Evolutionary conservation across 1,284 basidiomycete species (phyloP).

Genomic region (Cryptococcus maquisensis): DNA sequence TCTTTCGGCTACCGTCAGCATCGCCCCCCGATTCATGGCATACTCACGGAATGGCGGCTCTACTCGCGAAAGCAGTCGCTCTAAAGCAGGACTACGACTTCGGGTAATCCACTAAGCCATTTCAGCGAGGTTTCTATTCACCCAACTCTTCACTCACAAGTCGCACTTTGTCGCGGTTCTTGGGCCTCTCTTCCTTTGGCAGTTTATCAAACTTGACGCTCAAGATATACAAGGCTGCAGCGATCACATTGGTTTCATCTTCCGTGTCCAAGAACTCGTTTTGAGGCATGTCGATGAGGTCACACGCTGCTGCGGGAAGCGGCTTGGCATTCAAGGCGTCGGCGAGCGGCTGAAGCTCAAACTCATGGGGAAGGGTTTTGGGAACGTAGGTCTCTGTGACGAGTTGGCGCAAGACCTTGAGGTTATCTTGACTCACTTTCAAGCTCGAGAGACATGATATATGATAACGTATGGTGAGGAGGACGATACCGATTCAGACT

Average conservation of each 20-base stretch:
- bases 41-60: slow-evolving; percentile 40
- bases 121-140: background rate
- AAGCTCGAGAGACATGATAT: too few species aligned
- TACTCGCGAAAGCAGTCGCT: slow-evolving; percentile 19
- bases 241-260: slow-evolving; percentile 34
- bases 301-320: slow-evolving; percentile 20
- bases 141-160: slow-evolving; percentile 19
- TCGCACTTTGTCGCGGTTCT: slow-evolving; percentile 18
- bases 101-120: slow-evolving; percentile 27
- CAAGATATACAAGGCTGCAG: slow-evolving; percentile 26
- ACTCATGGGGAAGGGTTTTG: slow-evolving; percentile 22
- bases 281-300: slow-evolving; percentile 28
- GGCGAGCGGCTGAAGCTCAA: slow-evolving; percentile 20
- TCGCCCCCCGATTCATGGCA: background rate
- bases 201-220: slow-evolving; percentile 28
- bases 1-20: background rate
- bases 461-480: too few species aligned
- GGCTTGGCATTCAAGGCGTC: slow-evolving; percentile 30
- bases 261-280: slow-evolving; percentile 35
- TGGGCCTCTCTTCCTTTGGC: slow-evolving; percentile 20
- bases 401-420: background rate
- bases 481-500: too few species aligned
- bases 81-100: slow-evolving; percentile 14
- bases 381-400: slow-evolving; percentile 4
- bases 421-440: too few species aligned